A percentile compares a stretch with the other conserved stretches of the same genome.
Evolutionary conservation across 169 alveolate genomes (phyloP).

Genomic region (Eimeria mitis): DNA sequence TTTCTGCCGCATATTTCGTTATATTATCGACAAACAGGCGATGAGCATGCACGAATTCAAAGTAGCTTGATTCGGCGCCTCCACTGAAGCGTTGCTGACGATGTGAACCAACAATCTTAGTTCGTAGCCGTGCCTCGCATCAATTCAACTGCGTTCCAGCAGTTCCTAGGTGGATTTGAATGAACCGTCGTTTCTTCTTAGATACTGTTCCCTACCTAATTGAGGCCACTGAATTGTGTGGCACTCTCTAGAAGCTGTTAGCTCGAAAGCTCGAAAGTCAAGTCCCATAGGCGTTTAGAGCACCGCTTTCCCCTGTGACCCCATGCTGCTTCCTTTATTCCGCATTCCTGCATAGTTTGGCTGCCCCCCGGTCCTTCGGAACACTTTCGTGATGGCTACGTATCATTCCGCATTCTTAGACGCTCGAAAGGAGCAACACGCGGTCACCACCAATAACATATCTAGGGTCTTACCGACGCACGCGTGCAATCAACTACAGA

Average conservation of each 20-base stretch:
- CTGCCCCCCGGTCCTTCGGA: background rate
- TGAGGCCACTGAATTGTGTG: background rate
- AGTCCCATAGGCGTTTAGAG: too few species aligned
- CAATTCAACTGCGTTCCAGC: background rate
- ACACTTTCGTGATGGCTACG: background rate
- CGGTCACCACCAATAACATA: background rate
- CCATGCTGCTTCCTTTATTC: too few species aligned
- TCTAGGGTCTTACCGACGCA: background rate
- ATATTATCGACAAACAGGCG: background rate
- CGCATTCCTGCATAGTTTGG: background rate
- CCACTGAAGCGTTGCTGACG: background rate
- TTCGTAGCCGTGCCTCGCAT: background rate
- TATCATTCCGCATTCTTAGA: background rate
- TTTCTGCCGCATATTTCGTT: background rate
- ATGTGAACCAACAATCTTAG: background rate
- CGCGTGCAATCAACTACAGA: background rate
- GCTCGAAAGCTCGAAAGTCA: background rate
- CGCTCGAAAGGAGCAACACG: background rate
- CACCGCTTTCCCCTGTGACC: too few species aligned
- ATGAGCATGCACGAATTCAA: background rate
- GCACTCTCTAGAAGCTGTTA: background rate
- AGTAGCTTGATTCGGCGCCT: background rate
- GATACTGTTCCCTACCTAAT: background rate
- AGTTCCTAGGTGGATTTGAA: background rate
- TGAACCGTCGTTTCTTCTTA: background rate